A percentile compares a stretch with the other conserved stretches of the same genome.
phyloP scores from a whole-genome alignment of 1,284 basidiomycete genomes.

The Xerocomus amazonicus region DNA sequence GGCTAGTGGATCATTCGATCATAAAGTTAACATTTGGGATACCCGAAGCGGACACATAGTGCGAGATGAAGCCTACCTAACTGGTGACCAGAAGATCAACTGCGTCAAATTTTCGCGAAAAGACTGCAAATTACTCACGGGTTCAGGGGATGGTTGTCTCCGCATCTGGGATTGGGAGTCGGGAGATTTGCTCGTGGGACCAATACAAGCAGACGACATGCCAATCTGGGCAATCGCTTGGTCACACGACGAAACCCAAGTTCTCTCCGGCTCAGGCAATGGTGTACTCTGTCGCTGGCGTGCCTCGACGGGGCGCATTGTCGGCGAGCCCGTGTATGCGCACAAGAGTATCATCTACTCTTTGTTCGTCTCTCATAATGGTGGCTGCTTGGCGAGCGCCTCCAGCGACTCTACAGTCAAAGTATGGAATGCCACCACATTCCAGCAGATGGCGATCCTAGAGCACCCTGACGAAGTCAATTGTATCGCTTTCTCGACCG shows the following conservation, averaged over 20 bases:
- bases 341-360: constrained; percentile 28
- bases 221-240: constrained; percentile 30
- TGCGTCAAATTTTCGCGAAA: constrained; percentile 30
- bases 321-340: constrained; percentile 26
- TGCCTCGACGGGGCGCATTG: constrained; percentile 15
- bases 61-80: constrained; percentile 22
- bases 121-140: constrained; percentile 26
- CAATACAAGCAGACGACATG: constrained; percentile 20
- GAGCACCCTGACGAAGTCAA: constrained; percentile 24
- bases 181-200: constrained; percentile 24
- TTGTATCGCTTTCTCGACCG: constrained; percentile 25
- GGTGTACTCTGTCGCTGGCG: constrained; percentile 28
- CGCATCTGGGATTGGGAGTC: constrained; percentile 30
- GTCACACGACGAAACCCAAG: constrained; percentile 29
- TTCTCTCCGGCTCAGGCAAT: constrained; percentile 26
- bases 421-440: constrained; percentile 29
- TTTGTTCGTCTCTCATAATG: constrained; percentile 27
- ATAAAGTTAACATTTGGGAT: constrained; percentile 30
- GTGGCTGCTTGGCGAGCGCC: constrained; percentile 26
- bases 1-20: constrained; percentile 32
- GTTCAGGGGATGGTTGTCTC: constrained; percentile 29
- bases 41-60: constrained; percentile 26
- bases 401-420: constrained; percentile 31
- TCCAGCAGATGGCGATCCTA: constrained; percentile 24
- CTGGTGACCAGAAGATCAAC: constrained; percentile 27